Conservation (phyloP, 345 rosid species). For the Geranium brycei region DNA sequence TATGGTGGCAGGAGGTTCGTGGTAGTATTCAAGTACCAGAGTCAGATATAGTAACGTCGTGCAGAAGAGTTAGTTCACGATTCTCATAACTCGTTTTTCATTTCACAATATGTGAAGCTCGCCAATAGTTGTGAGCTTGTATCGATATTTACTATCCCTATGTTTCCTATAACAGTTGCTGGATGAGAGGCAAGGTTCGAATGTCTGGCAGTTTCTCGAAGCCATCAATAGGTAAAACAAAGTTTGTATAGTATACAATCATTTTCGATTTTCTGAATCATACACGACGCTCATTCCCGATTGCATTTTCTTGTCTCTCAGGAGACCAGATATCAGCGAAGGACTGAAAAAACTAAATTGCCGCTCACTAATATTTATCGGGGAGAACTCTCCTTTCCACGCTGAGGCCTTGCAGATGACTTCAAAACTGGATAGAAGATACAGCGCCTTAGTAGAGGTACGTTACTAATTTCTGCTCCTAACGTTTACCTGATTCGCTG, state of each 20-base stretch:
- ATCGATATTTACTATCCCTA: not conserved
- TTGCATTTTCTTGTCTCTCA: slow-evolving; percentile 17
- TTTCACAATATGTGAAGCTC: too few species aligned
- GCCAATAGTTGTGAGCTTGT: not conserved
- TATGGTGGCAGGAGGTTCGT: slow-evolving; percentile 54
- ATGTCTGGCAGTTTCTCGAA: slow-evolving; percentile 74
- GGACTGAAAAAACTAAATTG: slow-evolving; percentile 64
- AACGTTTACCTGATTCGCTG: too few species aligned
- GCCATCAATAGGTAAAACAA: slow-evolving; percentile 61
- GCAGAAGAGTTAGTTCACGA: slow-evolving; percentile 57
- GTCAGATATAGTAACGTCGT: slow-evolving; percentile 62
- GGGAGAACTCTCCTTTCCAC: slow-evolving; percentile 79
- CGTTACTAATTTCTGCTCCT: not conserved
- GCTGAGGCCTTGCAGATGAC: slow-evolving; percentile 76
- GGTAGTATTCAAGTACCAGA: slow-evolving; percentile 70
- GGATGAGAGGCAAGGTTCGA: slow-evolving; percentile 68
- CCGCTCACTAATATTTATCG: slow-evolving; percentile 74
- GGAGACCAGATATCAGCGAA: slow-evolving; percentile 81
- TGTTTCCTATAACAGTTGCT: slow-evolving; percentile 43
- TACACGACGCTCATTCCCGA: too few species aligned
- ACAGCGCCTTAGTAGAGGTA: slow-evolving; percentile 87
- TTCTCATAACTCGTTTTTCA: not conserved
- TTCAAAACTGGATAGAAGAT: slow-evolving; percentile 66
- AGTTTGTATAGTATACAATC: too few species aligned
- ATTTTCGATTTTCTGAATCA: too few species aligned